Evolutionary conservation across 331 rosid genomes (phyloP).

Genomic region (Prunus yedoensis): DNA sequence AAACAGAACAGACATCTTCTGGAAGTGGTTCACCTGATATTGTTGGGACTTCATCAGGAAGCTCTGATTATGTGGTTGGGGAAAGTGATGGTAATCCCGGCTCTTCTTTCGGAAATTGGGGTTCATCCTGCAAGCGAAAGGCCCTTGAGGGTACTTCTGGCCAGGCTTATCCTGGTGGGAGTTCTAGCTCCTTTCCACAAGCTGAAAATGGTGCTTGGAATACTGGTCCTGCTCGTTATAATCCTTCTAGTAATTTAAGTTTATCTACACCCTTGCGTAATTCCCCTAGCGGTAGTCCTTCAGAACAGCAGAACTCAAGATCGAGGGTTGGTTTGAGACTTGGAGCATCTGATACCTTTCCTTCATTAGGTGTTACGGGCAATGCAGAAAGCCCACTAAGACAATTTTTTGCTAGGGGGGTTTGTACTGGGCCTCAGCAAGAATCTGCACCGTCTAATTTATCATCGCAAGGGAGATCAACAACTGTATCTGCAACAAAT

Average conservation of each 20-base stretch:
- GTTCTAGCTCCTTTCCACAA: constrained; percentile 54
- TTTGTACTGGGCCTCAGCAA: constrained; percentile 38
- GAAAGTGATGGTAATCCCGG: constrained; percentile 41
- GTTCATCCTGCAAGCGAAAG: constrained; percentile 80
- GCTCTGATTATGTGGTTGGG: constrained; percentile 47
- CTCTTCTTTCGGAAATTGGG: constrained; percentile 60
- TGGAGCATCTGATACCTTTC: constrained; percentile 43
- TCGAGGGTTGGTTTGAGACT: constrained; percentile 39
- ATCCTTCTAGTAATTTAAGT: constrained; percentile 47
- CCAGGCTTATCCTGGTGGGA: constrained; percentile 52
- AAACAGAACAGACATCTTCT: constrained; percentile 38
- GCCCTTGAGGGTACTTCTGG: constrained; percentile 70
- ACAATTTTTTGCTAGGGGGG: constrained; percentile 42
- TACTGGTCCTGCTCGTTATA: constrained; percentile 35
- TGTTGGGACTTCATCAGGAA: constrained; percentile 51
- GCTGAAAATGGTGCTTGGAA: constrained; percentile 48
- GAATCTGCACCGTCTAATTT: constrained; percentile 54
- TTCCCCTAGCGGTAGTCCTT: constrained; percentile 37
- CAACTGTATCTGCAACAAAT: constrained; percentile 47
- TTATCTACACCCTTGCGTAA: constrained; percentile 41
- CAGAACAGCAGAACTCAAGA: constrained; percentile 47
- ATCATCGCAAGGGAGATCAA: constrained; percentile 55
- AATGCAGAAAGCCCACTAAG: constrained; percentile 47
- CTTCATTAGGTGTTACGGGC: constrained; percentile 42
- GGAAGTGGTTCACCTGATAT: constrained; percentile 38